phyloP scores from a whole-genome alignment of 768 basidiomycete species.

The Pleurotus platypus region DNA sequence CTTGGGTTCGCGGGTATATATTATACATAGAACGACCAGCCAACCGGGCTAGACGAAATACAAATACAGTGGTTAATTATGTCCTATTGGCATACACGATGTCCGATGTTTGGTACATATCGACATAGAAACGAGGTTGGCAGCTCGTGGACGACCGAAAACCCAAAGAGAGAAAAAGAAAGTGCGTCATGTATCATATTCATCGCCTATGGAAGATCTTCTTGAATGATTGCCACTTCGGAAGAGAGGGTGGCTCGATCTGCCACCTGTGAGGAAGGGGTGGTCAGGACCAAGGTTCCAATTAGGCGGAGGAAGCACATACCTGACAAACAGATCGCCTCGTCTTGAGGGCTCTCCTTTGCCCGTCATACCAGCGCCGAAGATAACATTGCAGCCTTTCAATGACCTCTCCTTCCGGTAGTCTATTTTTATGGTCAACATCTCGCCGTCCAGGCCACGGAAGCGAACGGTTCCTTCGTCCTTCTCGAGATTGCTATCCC shows the following conservation, averaged over 20 bases:
- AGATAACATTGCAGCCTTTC: conserved; percentile 41
- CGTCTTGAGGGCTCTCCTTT: conserved; percentile 1
- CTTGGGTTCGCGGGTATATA: no score
- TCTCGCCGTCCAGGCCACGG: conserved; percentile 48
- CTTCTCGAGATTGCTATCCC: conserved; percentile 44
- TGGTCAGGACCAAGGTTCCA: neutral
- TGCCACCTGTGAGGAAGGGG: neutral
- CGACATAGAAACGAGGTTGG: neutral
- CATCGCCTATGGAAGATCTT: conserved; percentile 7
- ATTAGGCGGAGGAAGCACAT: neutral
- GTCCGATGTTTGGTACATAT: conserved; percentile 5
- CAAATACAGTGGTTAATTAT: neutral
- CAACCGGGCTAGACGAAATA: no score
- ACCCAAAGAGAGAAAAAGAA: conserved; percentile 1
- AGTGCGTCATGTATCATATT: neutral
- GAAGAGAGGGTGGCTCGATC: conserved; percentile 2
- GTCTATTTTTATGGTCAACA: conserved; percentile 43
- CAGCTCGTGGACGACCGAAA: neutral
- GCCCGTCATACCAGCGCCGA: conserved; percentile 36
- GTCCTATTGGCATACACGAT: neutral
- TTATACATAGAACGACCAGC: no score
- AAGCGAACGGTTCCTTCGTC: conserved; percentile 45
- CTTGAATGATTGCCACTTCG: conserved; percentile 6
- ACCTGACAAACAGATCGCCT: conserved; percentile 6
- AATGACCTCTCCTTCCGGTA: conserved; percentile 38